Evolutionary conservation across 805 yeast species (phyloP).

Genomic region (Myxozyma kluyveri): DNA sequence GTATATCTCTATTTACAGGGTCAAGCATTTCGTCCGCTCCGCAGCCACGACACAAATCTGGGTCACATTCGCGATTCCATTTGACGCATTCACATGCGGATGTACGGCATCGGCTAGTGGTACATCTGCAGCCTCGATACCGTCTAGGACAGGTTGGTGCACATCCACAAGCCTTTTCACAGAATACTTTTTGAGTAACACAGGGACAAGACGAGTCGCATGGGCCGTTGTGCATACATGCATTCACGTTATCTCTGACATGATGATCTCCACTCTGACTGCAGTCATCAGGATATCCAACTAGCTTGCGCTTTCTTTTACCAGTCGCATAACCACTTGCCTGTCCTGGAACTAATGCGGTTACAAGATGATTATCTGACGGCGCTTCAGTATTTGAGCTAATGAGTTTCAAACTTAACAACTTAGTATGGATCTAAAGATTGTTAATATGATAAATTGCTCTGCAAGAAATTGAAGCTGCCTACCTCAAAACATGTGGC

Average conservation of each 20-base stretch:
- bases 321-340: not conserved
- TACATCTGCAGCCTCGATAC: conserved; percentile 26
- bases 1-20: conserved; percentile 24
- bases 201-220: conserved; percentile 25
- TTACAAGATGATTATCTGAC: not conserved
- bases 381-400: too few species aligned
- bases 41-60: conserved; percentile 24
- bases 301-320: conserved; percentile 25
- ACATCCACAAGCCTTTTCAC: conserved; percentile 27
- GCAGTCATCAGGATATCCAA: conserved; percentile 24
- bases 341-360: not conserved
- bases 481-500: conserved; percentile 22
- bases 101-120: conserved; percentile 25
- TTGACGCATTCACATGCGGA: conserved; percentile 25
- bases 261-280: conserved; percentile 25
- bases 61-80: conserved; percentile 29
- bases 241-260: conserved; percentile 21
- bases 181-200: conserved; percentile 18
- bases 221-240: conserved; percentile 27
- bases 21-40: conserved; percentile 27
- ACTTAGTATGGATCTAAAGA: not conserved
- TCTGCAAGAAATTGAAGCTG: not conserved
- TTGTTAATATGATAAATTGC: not conserved
- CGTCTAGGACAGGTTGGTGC: conserved; percentile 19
- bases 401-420: too few species aligned